Percentiles rank a stretch among this genome's conserved stretches.
phyloP scores from a whole-genome alignment of 495 filamentous ascomycete species.

The Penicillium turbatum region DNA sequence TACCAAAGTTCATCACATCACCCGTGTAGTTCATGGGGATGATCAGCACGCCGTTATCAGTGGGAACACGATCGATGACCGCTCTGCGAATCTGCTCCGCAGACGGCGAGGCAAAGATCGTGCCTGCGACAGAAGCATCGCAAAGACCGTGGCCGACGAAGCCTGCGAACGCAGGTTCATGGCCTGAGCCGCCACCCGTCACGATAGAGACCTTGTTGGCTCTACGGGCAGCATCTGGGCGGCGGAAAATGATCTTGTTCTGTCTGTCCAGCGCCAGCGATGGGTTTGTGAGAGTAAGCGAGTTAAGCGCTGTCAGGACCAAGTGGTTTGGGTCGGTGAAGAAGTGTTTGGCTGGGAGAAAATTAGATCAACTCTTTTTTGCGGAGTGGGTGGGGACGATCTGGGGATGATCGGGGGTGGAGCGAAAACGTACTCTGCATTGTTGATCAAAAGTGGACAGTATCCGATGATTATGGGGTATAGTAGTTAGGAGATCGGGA shows the following conservation, averaged over 20 bases:
- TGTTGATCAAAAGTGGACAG: constrained; percentile 16
- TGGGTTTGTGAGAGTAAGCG: constrained; percentile 80
- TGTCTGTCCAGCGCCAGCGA: constrained; percentile 69
- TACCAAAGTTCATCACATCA: constrained; percentile 92
- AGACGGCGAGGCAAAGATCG: constrained; percentile 85
- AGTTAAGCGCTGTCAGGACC: constrained; percentile 71
- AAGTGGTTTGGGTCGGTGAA: constrained; percentile 79
- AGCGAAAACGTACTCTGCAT: constrained; percentile 19
- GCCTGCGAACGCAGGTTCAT: constrained; percentile 84
- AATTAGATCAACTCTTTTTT: neutral
- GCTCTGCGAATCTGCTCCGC: constrained; percentile 82
- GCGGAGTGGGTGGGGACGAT: constrained; percentile 1
- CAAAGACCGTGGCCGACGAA: constrained; percentile 72
- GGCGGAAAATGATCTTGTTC: constrained; percentile 85
- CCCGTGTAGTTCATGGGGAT: constrained; percentile 65
- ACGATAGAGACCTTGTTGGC: constrained; percentile 69
- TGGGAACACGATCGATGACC: constrained; percentile 66
- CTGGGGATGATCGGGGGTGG: constrained; percentile 11
- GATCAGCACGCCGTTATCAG: constrained; percentile 67
- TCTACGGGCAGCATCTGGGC: constrained; percentile 49
- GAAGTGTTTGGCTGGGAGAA: constrained; percentile 72
- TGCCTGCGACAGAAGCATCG: constrained; percentile 80
- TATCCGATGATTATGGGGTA: neutral
- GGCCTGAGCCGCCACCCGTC: constrained; percentile 86
- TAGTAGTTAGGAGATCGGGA: no score